phyloP scores from a whole-genome alignment of 805 yeast species.

The Priceomyces haplophilus region DNA sequence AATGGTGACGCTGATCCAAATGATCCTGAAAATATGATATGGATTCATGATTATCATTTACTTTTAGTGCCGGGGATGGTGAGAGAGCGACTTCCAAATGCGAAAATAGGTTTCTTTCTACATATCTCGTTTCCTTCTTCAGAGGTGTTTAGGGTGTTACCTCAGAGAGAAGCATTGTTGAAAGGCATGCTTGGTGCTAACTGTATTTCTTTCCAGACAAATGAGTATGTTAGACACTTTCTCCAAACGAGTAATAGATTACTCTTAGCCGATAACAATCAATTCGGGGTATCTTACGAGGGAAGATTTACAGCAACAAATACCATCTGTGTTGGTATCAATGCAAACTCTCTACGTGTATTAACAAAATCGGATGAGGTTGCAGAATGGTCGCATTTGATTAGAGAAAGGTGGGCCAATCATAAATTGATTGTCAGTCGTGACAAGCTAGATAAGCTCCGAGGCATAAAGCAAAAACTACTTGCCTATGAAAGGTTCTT shows the following conservation, averaged over 20 bases:
- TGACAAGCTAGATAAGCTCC: constrained; percentile 81
- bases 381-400: constrained; percentile 60
- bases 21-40: constrained; percentile 61
- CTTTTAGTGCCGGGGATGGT: constrained; percentile 84
- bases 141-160: constrained; percentile 91
- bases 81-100: constrained; percentile 69
- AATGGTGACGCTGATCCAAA: constrained; percentile 45
- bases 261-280: constrained; percentile 76
- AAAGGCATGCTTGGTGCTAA: constrained; percentile 88
- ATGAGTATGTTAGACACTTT: constrained; percentile 91
- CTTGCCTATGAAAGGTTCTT: constrained; percentile 82
- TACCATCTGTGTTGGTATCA: constrained; percentile 76
- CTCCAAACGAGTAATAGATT: constrained; percentile 84
- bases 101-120: constrained; percentile 85
- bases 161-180: constrained; percentile 74
- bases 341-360: constrained; percentile 53
- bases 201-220: constrained; percentile 83
- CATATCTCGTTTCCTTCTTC: constrained; percentile 95
- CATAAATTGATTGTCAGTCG: constrained; percentile 77
- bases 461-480: constrained; percentile 86
- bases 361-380: constrained; percentile 51
- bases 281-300: constrained; percentile 55
- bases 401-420: constrained; percentile 74
- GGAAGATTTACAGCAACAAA: constrained; percentile 56
- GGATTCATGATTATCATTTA: constrained; percentile 95